Evolutionary conservation across 768 basidiomycete species (phyloP), one percentile per base, ranked within the genome.

Genomic region (Lentinula sp.): DNA sequence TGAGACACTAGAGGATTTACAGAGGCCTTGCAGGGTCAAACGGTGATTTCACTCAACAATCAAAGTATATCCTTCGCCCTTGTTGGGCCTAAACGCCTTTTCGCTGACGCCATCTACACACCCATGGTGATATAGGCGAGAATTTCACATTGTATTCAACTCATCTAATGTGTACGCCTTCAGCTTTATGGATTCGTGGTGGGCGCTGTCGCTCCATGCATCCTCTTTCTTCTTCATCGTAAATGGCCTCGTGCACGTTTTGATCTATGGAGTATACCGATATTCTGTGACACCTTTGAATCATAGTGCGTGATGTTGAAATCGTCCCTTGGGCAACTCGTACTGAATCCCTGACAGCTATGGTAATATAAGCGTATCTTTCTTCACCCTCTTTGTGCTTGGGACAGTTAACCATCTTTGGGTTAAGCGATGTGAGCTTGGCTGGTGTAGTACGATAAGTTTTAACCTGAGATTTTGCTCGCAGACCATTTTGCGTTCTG

Each of bases 161-260:
- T 55, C 11, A 37, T 21, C 18, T 16, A 8, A 35, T 16, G 21
- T 16, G 21, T 5, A 49, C 11, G 9, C 4, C 23, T 13, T 45
- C 18, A 68, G 67, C 68, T 67, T 1, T 68, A 66, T 55, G 68
- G 68, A 2, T 69, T 69, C 61, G 16, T 69, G 10, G 64, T 68
- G 32, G 68, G 68, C 40, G 68, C 66, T 4, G 58, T 60, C 6
- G 56, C 61, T 34, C 68, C 68, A 6, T 21, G 62, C 15, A 51
- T 67, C n/a, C 61, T 69, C n/a, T 69, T 65, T 31, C 1, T 61
- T 35, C 64, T 65, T 11, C 68, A 69, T 35, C 67, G 68, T 57
- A 54, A 35, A 48, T 64, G 64, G 57, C 68, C 68, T 2, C 59
- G 54, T 28, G 66, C 61, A 1, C 61, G 62, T 31, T 69, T 69